A percentile compares a stretch with the other conserved stretches of the same genome.
These are phyloP conservation scores for Mortierella antarctica DNA, from an alignment of 192 early-diverging fungal genomes.

Conservation along the genomic window DNA sequence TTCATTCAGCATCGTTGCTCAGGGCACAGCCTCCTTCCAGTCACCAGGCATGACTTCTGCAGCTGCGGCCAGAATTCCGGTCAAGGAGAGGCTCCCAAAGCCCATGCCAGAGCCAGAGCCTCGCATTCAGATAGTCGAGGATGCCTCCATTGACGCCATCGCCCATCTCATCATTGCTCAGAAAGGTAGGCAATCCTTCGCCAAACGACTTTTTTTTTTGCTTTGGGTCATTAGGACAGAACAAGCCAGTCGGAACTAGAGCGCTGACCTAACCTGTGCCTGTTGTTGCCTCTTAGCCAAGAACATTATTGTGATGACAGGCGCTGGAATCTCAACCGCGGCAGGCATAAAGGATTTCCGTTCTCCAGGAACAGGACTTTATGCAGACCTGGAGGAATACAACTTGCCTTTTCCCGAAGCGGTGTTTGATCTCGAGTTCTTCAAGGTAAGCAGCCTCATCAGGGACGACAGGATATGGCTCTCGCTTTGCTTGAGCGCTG, in stretches of 20 bases:
- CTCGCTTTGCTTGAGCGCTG: neutral
- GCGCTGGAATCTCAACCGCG: constrained; percentile 88
- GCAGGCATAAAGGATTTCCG: constrained; percentile 96
- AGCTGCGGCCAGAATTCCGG: constrained; percentile 19
- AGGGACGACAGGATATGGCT: neutral
- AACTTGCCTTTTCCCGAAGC: constrained; percentile 94
- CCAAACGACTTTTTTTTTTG: too few relatives aligned
- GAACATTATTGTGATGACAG: constrained; percentile 88
- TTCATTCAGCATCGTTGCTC: neutral
- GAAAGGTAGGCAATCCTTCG: constrained; percentile 34
- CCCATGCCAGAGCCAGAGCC: constrained; percentile 43
- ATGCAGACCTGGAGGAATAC: constrained; percentile 91
- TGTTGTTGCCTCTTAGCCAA: constrained; percentile 50
- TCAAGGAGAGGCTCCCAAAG: constrained; percentile 32
- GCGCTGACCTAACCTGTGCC: neutral
- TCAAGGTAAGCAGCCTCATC: constrained; percentile 59
- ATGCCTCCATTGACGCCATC: constrained; percentile 45
- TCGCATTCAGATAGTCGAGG: constrained; percentile 33
- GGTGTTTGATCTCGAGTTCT: constrained; percentile 94
- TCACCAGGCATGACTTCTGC: constrained; percentile 7
- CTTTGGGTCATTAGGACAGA: too few relatives aligned
- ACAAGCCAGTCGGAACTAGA: too few relatives aligned
- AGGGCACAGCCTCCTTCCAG: neutral
- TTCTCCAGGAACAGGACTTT: constrained; percentile 92
- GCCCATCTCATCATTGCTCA: constrained; percentile 51